phyloP scores from a whole-genome alignment of 768 basidiomycete genomes.

The Pulveroboletus sp. region DNA sequence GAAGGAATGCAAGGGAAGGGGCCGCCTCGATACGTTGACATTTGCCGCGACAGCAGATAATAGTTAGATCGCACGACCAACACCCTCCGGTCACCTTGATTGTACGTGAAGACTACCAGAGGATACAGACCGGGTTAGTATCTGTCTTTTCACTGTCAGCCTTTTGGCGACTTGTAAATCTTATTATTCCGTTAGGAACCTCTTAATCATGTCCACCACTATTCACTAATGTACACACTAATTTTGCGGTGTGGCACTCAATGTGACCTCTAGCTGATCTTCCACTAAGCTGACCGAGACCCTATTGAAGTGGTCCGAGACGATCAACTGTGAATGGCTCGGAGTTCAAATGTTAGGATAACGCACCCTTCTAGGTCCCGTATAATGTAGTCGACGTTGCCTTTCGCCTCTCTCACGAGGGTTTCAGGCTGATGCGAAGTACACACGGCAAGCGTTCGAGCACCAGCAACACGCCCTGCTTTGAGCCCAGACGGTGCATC shows the following conservation, averaged over 20 bases:
- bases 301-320: constrained; percentile 4
- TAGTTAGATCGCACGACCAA: constrained; percentile 6
- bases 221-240: neutral
- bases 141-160: neutral
- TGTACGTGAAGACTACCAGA: neutral
- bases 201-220: neutral
- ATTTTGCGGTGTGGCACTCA: constrained; percentile 11
- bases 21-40: constrained; percentile 78
- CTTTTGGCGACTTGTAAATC: neutral
- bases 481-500: constrained; percentile 83
- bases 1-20: constrained; percentile 85
- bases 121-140: neutral
- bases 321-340: neutral
- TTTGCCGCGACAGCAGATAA: constrained; percentile 56
- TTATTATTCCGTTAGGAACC: neutral
- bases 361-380: constrained; percentile 62
- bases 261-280: constrained; percentile 19
- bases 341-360: neutral
- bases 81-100: no score
- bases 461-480: constrained; percentile 72
- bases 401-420: constrained; percentile 38
- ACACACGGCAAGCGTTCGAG: constrained; percentile 74
- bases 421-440: constrained; percentile 64
- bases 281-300: constrained; percentile 18
- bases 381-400: constrained; percentile 59